Evolutionary conservation across 768 basidiomycete genomes (phyloP).

Genomic region (Boletus subparvulus): DNA sequence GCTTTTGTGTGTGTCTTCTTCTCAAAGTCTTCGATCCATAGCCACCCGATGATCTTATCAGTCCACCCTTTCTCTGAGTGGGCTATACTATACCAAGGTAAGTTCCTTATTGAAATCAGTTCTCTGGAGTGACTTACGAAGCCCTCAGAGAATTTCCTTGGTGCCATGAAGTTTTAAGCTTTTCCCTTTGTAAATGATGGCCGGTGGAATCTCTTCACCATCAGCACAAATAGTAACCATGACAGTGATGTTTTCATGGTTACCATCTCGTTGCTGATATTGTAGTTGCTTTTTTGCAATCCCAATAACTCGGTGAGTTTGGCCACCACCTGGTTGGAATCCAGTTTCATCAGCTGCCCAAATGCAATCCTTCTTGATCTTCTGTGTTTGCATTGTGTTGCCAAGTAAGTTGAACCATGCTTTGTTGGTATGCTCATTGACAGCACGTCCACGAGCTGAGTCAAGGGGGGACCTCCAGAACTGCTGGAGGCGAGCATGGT

Average conservation of each 20-base stretch:
- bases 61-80: constrained; percentile 25
- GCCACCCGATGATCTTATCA: constrained; percentile 25
- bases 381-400: constrained; percentile 8
- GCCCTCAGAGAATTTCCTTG: constrained; percentile 19
- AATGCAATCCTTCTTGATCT: constrained; percentile 8
- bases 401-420: constrained; percentile 35
- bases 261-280: constrained; percentile 18
- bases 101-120: constrained; percentile 2
- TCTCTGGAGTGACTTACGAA: constrained; percentile 6
- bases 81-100: constrained; percentile 17
- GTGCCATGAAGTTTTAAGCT: constrained; percentile 8
- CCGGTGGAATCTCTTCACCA: constrained; percentile 37
- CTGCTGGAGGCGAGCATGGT: too few relatives aligned
- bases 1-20: constrained; percentile 35
- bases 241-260: constrained; percentile 23
- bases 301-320: constrained; percentile 5
- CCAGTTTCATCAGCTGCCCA: constrained; percentile 21
- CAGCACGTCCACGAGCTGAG: constrained; percentile 18
- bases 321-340: constrained; percentile 4
- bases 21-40: constrained; percentile 35
- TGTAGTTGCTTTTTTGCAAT: neutral
- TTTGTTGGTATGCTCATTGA: constrained; percentile 37
- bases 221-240: constrained; percentile 43
- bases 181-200: constrained; percentile 32
- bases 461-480: too few relatives aligned